A percentile compares a stretch with the other conserved stretches of the same genome.
Evolutionary conservation across 768 basidiomycete species (phyloP).

Genomic region (Paxillus involutus): DNA sequence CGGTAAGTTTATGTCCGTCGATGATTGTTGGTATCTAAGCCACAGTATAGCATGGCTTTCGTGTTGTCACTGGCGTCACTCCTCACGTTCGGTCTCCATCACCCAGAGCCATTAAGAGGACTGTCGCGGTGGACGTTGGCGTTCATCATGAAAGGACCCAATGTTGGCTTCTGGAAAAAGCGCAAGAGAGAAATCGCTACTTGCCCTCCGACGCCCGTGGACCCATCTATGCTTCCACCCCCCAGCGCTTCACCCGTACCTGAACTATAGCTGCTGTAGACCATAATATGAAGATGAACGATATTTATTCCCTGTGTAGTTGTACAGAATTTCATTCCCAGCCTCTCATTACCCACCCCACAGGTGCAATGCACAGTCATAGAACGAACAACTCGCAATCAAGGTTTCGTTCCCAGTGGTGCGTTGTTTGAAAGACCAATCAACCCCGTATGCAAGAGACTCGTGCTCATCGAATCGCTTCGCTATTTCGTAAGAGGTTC

Average conservation of each 20-base stretch:
- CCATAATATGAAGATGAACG: not conserved
- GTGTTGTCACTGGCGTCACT: slow-evolving; percentile 64
- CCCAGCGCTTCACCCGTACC: not conserved
- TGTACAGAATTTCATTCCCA: not conserved
- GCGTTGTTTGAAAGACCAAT: slow-evolving; percentile 67
- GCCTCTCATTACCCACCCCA: slow-evolving; percentile 61
- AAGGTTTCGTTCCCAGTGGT: slow-evolving; percentile 40
- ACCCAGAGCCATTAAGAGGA: slow-evolving; percentile 66
- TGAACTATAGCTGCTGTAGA: not conserved
- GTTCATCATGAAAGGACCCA: slow-evolving; percentile 64
- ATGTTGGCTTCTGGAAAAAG: slow-evolving; percentile 52
- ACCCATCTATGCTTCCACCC: slow-evolving; percentile 1
- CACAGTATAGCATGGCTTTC: slow-evolving; percentile 50
- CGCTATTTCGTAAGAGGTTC: slow-evolving; percentile 37
- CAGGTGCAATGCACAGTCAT: slow-evolving; percentile 80
- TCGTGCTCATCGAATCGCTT: slow-evolving; percentile 72
- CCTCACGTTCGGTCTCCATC: slow-evolving; percentile 60
- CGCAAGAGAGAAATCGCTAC: slow-evolving; percentile 16
- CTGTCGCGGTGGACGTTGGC: slow-evolving; percentile 70
- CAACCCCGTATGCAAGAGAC: slow-evolving; percentile 88
- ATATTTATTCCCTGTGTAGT: not conserved
- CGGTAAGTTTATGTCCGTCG: slow-evolving; percentile 40
- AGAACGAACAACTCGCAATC: slow-evolving; percentile 92
- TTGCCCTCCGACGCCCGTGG: slow-evolving; percentile 7
- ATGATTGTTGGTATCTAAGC: slow-evolving; percentile 8